These are phyloP conservation scores for Kodamaea sp. DNA, from an alignment of 1,139 yeast genomes.

Conservation along the genomic window DNA sequence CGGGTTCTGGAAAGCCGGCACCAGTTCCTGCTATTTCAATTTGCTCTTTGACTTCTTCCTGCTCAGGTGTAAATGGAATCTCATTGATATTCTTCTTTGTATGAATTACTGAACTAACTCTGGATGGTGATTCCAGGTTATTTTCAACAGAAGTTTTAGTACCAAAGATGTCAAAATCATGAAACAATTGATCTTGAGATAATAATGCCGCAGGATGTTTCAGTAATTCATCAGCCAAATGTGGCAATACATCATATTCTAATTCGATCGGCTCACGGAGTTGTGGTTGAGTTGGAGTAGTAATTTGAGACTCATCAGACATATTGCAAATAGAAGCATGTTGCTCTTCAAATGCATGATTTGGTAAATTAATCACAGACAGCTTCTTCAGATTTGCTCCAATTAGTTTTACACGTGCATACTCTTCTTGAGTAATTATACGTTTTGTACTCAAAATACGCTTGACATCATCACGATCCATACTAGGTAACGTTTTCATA, in stretches of 20 bases:
- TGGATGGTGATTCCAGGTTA: conserved; percentile 12
- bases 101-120: conserved; percentile 16
- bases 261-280: conserved; percentile 2
- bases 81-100: conserved; percentile 8
- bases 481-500: conserved; percentile 45
- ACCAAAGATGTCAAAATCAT: conserved; percentile 25
- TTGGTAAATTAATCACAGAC: conserved; percentile 30
- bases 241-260: conserved; percentile 21
- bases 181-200: conserved; percentile 37
- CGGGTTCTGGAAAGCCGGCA: conserved; percentile 34
- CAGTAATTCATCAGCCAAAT: conserved; percentile 34
- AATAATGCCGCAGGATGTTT: conserved; percentile 33
- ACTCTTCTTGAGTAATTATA: conserved; percentile 43
- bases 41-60: not conserved
- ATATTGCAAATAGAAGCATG: conserved; percentile 41
- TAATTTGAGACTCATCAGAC: conserved; percentile 13
- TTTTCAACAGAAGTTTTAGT: conserved; percentile 11
- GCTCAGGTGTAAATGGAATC: conserved; percentile 5
- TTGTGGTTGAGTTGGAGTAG: conserved; percentile 1
- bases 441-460: conserved; percentile 38
- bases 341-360: conserved; percentile 29
- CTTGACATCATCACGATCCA: conserved; percentile 48
- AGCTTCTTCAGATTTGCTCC: conserved; percentile 27
- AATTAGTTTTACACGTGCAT: conserved; percentile 32
- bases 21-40: not conserved